phyloP scores from a whole-genome alignment of 169 alveolate genomes.

The Amoebophrya sp. region DNA sequence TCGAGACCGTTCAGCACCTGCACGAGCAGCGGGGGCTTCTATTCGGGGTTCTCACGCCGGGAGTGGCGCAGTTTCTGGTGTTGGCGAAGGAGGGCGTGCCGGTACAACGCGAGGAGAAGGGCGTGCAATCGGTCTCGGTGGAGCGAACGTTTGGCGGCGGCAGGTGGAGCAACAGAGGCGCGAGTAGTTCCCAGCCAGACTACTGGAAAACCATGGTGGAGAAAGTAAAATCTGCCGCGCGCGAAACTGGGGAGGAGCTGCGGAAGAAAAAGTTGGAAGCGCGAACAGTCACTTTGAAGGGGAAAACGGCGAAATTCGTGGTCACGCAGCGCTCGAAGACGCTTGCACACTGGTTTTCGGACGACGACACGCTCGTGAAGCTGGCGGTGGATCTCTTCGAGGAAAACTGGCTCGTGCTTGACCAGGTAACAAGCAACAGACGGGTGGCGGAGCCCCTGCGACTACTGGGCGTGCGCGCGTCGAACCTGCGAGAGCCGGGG shows the following conservation, averaged over 20 bases:
- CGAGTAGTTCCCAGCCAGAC: not conserved
- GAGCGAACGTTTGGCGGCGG: not conserved
- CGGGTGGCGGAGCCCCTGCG: too few relatives aligned
- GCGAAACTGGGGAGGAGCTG: not conserved
- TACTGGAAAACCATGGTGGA: not conserved
- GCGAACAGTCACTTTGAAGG: not conserved
- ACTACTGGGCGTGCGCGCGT: too few relatives aligned
- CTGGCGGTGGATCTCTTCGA: too few relatives aligned
- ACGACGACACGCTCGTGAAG: too few relatives aligned
- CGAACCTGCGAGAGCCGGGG: too few relatives aligned
- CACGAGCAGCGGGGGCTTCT: not conserved
- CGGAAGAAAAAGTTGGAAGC: not conserved
- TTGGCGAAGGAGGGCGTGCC: not conserved
- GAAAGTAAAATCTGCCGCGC: not conserved
- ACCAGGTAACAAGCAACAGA: too few relatives aligned
- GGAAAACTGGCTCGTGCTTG: too few relatives aligned
- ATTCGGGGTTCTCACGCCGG: not conserved
- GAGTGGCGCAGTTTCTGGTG: not conserved
- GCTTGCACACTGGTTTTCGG: not conserved
- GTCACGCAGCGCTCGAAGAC: not conserved
- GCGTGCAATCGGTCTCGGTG: not conserved
- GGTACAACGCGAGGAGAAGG: not conserved
- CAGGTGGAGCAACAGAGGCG: too few relatives aligned
- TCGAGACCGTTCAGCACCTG: not conserved
- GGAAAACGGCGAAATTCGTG: not conserved